Base-by-base conservation (phyloP, 2,329 filamentous ascomycete species). In the Venturia aucupariae region DNA sequence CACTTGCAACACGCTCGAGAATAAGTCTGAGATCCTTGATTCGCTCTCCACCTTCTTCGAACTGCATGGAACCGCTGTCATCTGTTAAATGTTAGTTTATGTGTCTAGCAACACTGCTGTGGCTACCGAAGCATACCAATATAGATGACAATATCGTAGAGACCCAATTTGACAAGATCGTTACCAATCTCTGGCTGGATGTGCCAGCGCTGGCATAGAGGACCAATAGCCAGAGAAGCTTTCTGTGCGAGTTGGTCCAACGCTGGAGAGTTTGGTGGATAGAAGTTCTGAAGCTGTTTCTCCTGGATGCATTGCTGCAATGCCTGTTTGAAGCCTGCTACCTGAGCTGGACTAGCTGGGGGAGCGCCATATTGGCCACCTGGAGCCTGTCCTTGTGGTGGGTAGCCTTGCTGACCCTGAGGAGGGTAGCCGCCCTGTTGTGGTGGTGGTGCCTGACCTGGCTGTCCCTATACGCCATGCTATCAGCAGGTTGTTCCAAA, bases 41-140 rank as follows among this genome's bases (percentile, higher is more conserved):
- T 66, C 86, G 84, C 69, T 85, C 81, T 54, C 86, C 86, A 65
- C 83, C 81, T 71, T 88, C 85, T 70, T 88, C 85, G 68, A 89
- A 88, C 64, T 83, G 79, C 80, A 89, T 89, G 24, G 86, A 88
- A 54, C 86, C 86, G 71, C 84, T 86, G 76, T 89, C 86, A 68
- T 89, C 86, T 57, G 30, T 51, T 11, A 24, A 51, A 51, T 13
- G 22, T 51, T 27, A 51, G 46, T 22, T 77, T 61, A 3, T 15
- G 46, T 27, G 6, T n/a, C n/a, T n/a, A n/a, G n/a, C n/a, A n/a
- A n/a, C n/a, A n/a, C n/a, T 17, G 2, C 39, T 38, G 35, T 8
- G 35, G 35, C 35, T 38, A 8, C 69, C 76, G 74, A 76, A 11
- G n/a, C 51, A n/a, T 57, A 57, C 51, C 51, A 64, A 87, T 83